Base-by-base conservation (phyloP, 2,329 filamentous ascomycete genomes). In the Fusarium sp. region DNA sequence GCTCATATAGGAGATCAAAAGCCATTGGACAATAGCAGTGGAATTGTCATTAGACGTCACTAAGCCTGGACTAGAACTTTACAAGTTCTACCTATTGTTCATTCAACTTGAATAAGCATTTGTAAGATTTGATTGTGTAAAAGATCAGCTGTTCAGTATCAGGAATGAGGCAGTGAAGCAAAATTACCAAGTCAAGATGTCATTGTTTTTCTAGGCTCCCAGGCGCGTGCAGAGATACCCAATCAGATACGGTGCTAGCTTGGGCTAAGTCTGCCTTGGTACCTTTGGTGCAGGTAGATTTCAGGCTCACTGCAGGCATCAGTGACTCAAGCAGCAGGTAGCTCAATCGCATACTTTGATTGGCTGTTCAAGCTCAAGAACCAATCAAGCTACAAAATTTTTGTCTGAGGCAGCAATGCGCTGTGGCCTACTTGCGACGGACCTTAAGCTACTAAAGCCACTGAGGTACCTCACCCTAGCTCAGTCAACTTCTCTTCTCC, bases 381-480 rank as follows among this genome's bases (percentile, higher is more conserved):
- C 79, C 79, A 80, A 80, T 80, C 64, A 75, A 73, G 68, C 54
- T 41, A 37, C 63, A 55, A 73, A 76, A 55, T 78, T 77, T 45
- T 75, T 76, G 78, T 78, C 78, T 80, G 79, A 81, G 79, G 79
- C 78, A 81, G 76, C 79, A 80, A 79, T 70, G 58, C 48, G 38
- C 32, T 52, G 71, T 75, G 67, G 45, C 70, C 67, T 56, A 67
- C 58, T 53, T 73, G 60, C 48, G 70, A 64, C 60, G 68, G 65
- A 74, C 70, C 74, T 52, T 52, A 52, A 40, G 48, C 48, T 52
- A 40, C 48, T 52, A 52, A 52, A 52, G 48, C 48, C 48, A 52
- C 48, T 52, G 23, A 52, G 33, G 48, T 75, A 74, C 73, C 73
- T 78, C 72, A 73, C 69, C 70, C 33, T 52, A 52, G 48, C 48